These are phyloP conservation scores for Plasmodium inui DNA, from an alignment of 169 alveolate genomes.

Conservation along the genomic window DNA sequence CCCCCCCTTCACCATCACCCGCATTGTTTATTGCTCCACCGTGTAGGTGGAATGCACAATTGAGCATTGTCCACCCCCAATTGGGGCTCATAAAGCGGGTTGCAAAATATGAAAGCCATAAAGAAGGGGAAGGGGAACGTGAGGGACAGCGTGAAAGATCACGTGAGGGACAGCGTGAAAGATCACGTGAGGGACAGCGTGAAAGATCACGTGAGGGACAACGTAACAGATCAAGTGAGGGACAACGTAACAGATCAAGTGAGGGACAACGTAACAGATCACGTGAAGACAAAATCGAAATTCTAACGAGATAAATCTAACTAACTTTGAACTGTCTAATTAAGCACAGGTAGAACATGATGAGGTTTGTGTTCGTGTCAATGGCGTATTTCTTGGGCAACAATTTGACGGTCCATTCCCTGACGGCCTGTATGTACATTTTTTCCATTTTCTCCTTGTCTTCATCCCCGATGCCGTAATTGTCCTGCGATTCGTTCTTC, in stretches of 20 bases:
- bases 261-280: neutral
- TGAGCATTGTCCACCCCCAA: neutral
- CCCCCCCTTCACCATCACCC: neutral
- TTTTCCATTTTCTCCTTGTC: neutral
- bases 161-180: neutral
- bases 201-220: neutral
- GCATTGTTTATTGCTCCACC: neutral
- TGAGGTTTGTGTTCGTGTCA: neutral
- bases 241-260: no score
- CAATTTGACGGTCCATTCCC: neutral
- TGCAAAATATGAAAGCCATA: neutral
- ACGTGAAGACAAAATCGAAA: neutral
- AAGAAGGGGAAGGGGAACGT: neutral
- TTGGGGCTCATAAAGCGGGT: neutral
- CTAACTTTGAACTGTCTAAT: conserved; percentile 4
- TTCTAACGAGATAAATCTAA: neutral
- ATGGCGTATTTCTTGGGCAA: neutral
- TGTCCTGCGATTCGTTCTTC: neutral
- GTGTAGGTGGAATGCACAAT: neutral
- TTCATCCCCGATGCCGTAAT: neutral
- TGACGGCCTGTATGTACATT: neutral
- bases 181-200: neutral
- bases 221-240: neutral
- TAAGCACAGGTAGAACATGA: conserved; percentile 10
- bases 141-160: neutral